Base-by-base conservation (phyloP, 176 grass and related monocot species). In the Eleusine indica region DNA sequence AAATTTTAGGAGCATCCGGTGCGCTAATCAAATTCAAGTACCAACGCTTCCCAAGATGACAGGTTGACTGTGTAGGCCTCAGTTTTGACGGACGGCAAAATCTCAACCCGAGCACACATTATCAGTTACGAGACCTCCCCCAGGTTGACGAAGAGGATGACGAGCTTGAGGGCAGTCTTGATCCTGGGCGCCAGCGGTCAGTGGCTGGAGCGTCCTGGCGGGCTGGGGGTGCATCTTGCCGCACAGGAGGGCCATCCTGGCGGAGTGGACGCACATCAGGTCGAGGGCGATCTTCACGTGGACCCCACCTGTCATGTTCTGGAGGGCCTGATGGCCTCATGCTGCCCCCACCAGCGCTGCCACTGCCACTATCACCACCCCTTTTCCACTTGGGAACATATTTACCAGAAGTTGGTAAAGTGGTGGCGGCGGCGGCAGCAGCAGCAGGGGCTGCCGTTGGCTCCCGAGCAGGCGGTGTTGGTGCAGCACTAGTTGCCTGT, bases 341-440 rank as follows among this genome's bases (percentile, higher is more conserved):
- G 76, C 62, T 43, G 22, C 43, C 66, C 41, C 75, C 82, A 67
- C 53, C 61, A 30, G 61, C 1, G 25, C 61, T n/a, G 22, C 87
- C 70, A 38, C 67, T 69, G 32, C 64, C 25, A 4, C 83, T 71
- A 25, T 84, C 73, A 3, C 56, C 58, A 1, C 60, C 14, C 0
- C 83, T 91, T 56, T 71, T 86, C 10, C 87, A 93, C 79, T 73
- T 94, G 0, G 92, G 95, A 29, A 97, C 84, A 86, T 90, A 97
- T 66, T 76, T 94, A 47, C 78, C 84, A 43, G 89, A 8, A 86
- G 76, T n/a, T 47, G 89, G 73, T 11, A 35, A 35, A 2, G 32
- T 2, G 9, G 90, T 22, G 0, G 89, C 30, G 0, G 92, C 42
- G 0, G 89, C 67, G 0, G 81, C 84, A 0, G 87, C 87, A 0